These are phyloP conservation scores for Penicillium samsonianum DNA, from an alignment of 495 filamentous ascomycete genomes.

Conservation along the genomic window DNA sequence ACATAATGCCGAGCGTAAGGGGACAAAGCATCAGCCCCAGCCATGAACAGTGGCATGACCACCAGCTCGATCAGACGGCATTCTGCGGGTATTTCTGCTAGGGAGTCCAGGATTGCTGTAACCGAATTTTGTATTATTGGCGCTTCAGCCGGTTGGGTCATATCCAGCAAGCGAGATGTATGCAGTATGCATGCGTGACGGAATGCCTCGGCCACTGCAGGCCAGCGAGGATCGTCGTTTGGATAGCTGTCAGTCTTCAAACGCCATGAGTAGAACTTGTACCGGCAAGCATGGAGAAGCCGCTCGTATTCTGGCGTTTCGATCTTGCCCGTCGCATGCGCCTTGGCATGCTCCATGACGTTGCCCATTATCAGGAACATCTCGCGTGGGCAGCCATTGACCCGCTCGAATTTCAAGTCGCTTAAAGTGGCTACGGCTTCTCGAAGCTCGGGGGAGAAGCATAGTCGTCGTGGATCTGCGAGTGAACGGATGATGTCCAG, in stretches of 20 bases:
- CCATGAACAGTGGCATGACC: constrained; percentile 42
- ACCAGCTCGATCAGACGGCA: constrained; percentile 33
- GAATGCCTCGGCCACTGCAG: constrained; percentile 34
- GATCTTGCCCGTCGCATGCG: constrained; percentile 27
- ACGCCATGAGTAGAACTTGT: constrained; percentile 36
- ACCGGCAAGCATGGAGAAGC: constrained; percentile 19
- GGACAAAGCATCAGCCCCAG: constrained; percentile 37
- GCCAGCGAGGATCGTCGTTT: constrained; percentile 33
- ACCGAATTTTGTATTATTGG: constrained; percentile 37
- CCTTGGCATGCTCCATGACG: constrained; percentile 37
- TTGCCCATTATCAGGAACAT: constrained; percentile 38
- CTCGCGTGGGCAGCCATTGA: constrained; percentile 41
- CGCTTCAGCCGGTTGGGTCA: constrained; percentile 24
- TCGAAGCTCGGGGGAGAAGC: constrained; percentile 38
- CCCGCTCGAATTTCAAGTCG: constrained; percentile 36
- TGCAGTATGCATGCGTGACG: constrained; percentile 40
- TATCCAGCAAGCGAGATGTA: constrained; percentile 36
- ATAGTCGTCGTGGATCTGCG: constrained; percentile 33
- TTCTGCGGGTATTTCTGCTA: constrained; percentile 32
- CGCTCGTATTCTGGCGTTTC: constrained; percentile 23
- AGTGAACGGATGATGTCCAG: constrained; percentile 44
- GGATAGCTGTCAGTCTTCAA: constrained; percentile 28
- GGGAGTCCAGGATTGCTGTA: constrained; percentile 31
- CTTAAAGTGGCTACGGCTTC: constrained; percentile 31
- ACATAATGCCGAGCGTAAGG: constrained; percentile 40